Base-by-base conservation (phyloP, 2,329 filamentous ascomycete genomes). In the Aureobasidium sp. region DNA sequence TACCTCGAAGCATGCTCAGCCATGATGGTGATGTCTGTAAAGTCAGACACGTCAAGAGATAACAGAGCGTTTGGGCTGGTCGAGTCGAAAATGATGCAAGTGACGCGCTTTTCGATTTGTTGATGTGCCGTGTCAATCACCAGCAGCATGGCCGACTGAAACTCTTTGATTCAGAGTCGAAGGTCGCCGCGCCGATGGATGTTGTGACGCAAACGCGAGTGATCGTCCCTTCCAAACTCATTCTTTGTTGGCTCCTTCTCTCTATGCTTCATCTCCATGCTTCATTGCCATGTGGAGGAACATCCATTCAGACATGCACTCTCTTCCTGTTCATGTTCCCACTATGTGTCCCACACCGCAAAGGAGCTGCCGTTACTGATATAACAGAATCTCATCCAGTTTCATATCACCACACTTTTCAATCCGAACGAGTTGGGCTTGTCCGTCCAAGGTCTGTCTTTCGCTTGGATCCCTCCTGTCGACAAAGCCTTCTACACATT, bases 41-140 rank as follows among this genome's bases (percentile, higher is more conserved):
- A 19, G 42, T 48, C 54, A 39, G 54, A 58, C 29, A 58, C 40
- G 31, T 47, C 40, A 15, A 58, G 42, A 19, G 27, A 58, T 19
- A 58, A 15, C 7, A 40, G 31, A 17, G 42, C 3, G 1, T 48
- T 37, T n/a, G 19, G 39, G n/a, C 31, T 44, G n/a, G 42, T 58
- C 42, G 54, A 58, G 42, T 58, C 54, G 29, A 58, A 58, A 22
- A 58, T 42, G 19, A 58, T 58, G 54, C 54, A 58, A 14, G 54
- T 58, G 19, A 19, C 29, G 40, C 19, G 54, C 11, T 58, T 31
- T 29, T 19, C 12, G 17, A 8, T 6, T n/a, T 27, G 27, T 35
- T 39, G 40, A 27, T 33, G n/a, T 27, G 40, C 42, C 12, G 42
- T 48, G 33, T 58, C 54, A 29, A 58, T 48, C 29, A 42, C 29